Evolutionary conservation across 345 rosid genomes (phyloP).

Genomic region (Firmiana major): DNA sequence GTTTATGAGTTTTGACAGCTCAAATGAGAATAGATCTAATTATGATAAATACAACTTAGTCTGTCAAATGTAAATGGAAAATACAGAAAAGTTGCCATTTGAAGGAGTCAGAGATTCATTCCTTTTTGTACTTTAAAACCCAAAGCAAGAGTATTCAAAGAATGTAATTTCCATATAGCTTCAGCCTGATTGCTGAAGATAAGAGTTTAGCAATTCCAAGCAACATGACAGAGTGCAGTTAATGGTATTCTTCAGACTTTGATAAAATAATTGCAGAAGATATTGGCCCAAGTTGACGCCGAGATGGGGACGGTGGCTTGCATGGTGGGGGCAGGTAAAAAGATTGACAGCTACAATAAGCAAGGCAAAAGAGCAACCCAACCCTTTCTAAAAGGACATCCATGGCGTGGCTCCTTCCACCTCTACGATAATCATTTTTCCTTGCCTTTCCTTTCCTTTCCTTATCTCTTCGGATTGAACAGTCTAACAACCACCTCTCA

Average conservation of each 20-base stretch:
- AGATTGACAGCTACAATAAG: slow-evolving; percentile 29
- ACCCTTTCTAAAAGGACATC: slow-evolving; percentile 21
- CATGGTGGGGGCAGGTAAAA: slow-evolving; percentile 18
- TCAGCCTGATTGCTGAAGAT: background rate
- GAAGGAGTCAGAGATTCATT: background rate
- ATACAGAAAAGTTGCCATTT: background rate
- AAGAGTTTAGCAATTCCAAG: background rate
- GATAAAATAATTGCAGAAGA: slow-evolving; percentile 8
- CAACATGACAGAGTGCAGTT: background rate
- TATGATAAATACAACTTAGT: background rate
- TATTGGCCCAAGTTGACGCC: slow-evolving; percentile 22
- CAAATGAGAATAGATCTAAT: background rate
- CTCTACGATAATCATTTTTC: slow-evolving; percentile 16
- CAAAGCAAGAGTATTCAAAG: background rate
- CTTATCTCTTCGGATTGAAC: slow-evolving; percentile 35
- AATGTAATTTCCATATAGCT: background rate
- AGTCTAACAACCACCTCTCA: slow-evolving; percentile 16
- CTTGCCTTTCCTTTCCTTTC: slow-evolving; percentile 17
- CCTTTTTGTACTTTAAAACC: background rate
- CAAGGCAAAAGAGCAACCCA: slow-evolving; percentile 24
- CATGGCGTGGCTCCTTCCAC: slow-evolving; percentile 20
- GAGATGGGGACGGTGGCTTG: slow-evolving; percentile 16
- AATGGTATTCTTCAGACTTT: background rate
- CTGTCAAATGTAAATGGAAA: background rate
- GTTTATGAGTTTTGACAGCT: background rate